A percentile compares a stretch with the other conserved stretches of the same genome.
Evolutionary conservation across 2,329 filamentous ascomycete species (phyloP).

Genomic region (Colletotrichum tabaci): DNA sequence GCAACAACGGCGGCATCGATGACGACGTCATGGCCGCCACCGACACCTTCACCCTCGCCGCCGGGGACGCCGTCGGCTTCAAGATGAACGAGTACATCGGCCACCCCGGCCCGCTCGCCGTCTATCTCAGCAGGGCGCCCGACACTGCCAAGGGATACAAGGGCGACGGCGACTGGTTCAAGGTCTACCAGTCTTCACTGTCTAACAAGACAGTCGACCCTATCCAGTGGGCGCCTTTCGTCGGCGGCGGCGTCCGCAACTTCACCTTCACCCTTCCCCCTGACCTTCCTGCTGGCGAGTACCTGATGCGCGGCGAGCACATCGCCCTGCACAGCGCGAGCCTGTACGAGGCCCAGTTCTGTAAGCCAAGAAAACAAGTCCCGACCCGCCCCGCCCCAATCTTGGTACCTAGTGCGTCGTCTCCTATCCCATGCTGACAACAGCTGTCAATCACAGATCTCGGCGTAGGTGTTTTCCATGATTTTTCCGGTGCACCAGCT

Average conservation of each 20-base stretch:
- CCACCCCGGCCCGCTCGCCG: conserved; percentile 34
- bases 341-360: conserved; percentile 52
- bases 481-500: too few relatives aligned
- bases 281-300: conserved; percentile 54
- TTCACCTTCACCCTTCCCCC: conserved; percentile 53
- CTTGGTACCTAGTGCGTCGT: too few relatives aligned
- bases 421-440: too few relatives aligned
- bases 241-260: conserved; percentile 1
- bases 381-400: too few relatives aligned
- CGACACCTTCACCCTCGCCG: conserved; percentile 9
- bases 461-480: too few relatives aligned
- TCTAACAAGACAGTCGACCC: conserved; percentile 27
- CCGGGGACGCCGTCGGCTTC: conserved; percentile 29
- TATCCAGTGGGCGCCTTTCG: not conserved
- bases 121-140: conserved; percentile 33
- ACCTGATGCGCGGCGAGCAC: conserved; percentile 59
- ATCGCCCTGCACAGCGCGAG: conserved; percentile 58
- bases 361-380: conserved; percentile 44
- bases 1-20: conserved; percentile 12
- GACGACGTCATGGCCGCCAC: conserved; percentile 1
- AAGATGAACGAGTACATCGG: conserved; percentile 25
- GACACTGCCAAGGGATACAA: conserved; percentile 37
- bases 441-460: too few relatives aligned
- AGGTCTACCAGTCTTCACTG: conserved; percentile 42
- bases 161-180: conserved; percentile 46